Conservation (phyloP, 164 flowering plant genomes). For the Buxus sempervirens region DNA sequence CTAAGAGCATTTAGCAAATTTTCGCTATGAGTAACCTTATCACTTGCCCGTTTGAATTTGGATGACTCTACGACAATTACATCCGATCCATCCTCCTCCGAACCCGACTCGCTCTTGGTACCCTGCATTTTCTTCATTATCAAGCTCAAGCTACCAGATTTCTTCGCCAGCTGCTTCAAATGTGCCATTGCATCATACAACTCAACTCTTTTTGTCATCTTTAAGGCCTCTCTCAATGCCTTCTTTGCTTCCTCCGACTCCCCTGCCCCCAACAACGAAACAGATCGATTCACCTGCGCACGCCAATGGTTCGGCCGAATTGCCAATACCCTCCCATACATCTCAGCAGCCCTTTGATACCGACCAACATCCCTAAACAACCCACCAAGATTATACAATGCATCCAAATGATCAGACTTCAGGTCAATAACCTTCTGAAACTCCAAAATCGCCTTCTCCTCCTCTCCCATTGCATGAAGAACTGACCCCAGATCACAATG, state of each 20-base stretch:
- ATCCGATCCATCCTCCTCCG: not conserved
- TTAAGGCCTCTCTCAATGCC: slow-evolving; percentile 19
- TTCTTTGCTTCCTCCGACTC: slow-evolving; percentile 18
- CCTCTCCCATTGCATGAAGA: slow-evolving; percentile 20
- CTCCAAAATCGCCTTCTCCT: slow-evolving; percentile 19
- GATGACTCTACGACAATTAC: slow-evolving; percentile 13
- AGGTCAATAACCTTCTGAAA: slow-evolving; percentile 20
- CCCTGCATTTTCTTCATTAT: not conserved
- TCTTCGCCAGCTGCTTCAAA: slow-evolving; percentile 18
- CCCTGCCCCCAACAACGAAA: slow-evolving; percentile 17
- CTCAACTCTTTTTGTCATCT: slow-evolving; percentile 23
- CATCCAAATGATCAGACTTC: slow-evolving; percentile 21
- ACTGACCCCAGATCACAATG: slow-evolving; percentile 23
- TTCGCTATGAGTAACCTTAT: slow-evolving; percentile 6
- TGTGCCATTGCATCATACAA: slow-evolving; percentile 23
- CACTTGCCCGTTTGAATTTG: slow-evolving; percentile 10
- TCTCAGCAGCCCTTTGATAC: slow-evolving; percentile 20
- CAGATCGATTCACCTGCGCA: slow-evolving; percentile 20
- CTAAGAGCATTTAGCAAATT: slow-evolving; percentile 8
- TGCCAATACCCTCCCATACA: slow-evolving; percentile 18
- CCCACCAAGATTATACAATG: slow-evolving; percentile 23
- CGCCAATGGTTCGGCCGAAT: slow-evolving; percentile 20
- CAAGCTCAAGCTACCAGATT: slow-evolving; percentile 5
- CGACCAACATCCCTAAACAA: slow-evolving; percentile 17
- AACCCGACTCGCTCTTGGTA: not conserved